Evolutionary conservation across 345 rosid species (phyloP).

Genomic region (Moricandia moricandioides): DNA sequence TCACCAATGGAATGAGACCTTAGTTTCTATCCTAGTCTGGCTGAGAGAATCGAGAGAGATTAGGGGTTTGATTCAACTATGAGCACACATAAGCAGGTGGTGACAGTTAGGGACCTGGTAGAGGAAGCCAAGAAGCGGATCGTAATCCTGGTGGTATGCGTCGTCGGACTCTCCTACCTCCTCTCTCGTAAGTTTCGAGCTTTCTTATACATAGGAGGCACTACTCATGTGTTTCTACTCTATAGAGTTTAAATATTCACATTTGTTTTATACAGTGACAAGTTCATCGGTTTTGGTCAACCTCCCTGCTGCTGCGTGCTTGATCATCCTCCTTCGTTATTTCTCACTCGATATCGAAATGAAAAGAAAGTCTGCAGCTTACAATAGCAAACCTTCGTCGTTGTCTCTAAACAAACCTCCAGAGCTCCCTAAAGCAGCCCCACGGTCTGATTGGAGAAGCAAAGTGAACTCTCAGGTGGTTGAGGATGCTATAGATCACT

Average conservation of each 20-base stretch:
- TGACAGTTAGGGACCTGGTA: constrained; percentile 63
- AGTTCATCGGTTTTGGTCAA: constrained; percentile 95
- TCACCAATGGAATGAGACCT: constrained; percentile 5
- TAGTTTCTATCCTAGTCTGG: not conserved
- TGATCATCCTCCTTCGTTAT: constrained; percentile 79
- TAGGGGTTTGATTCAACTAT: constrained; percentile 29
- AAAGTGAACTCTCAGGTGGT: constrained; percentile 89
- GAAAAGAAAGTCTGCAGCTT: constrained; percentile 69
- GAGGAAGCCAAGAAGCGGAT: constrained; percentile 97
- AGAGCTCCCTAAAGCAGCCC: constrained; percentile 44
- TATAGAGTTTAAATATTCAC: constrained; percentile 5
- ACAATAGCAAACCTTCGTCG: constrained; percentile 50
- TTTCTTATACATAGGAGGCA: too few species aligned
- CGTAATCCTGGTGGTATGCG: constrained; percentile 78
- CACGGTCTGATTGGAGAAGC: constrained; percentile 70
- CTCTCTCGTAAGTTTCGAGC: constrained; percentile 90
- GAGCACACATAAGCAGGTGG: constrained; percentile 65
- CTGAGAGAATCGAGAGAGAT: constrained; percentile 1
- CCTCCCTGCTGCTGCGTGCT: constrained; percentile 86
- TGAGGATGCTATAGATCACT: constrained; percentile 84
- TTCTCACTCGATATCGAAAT: constrained; percentile 77
- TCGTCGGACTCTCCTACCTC: constrained; percentile 85
- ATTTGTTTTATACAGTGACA: constrained; percentile 62
- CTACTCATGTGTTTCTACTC: not conserved
- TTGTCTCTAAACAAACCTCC: constrained; percentile 44